A percentile compares a stretch with the other conserved stretches of the same genome.
phyloP scores from a whole-genome alignment of 2,329 filamentous ascomycete species.

The Pseudocercospora cruenta region DNA sequence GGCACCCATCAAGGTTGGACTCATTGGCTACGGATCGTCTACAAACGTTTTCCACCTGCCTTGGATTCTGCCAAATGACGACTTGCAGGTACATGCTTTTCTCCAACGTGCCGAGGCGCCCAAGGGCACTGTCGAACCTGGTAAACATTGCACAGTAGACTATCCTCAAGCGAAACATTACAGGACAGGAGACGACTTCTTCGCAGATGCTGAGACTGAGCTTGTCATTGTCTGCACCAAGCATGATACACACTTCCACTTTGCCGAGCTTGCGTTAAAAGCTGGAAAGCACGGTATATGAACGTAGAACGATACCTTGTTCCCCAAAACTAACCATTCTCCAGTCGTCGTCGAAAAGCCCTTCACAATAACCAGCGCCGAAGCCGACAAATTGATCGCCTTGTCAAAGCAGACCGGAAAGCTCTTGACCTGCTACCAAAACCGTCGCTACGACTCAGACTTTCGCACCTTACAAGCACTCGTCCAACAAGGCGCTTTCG shows the following conservation, averaged over 20 bases:
- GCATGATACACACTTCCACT: conserved; percentile 38
- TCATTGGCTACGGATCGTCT: conserved; percentile 56
- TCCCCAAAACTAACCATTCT: no score
- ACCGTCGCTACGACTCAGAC: conserved; percentile 45
- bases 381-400: conserved; percentile 41
- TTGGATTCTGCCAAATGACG: conserved; percentile 53
- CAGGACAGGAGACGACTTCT: conserved; percentile 40
- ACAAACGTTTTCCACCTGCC: conserved; percentile 56
- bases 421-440: conserved; percentile 45
- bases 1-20: conserved; percentile 51
- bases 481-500: conserved; percentile 31
- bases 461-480: conserved; percentile 42
- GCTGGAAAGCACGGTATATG: conserved; percentile 44
- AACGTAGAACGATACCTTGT: no score
- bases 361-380: conserved; percentile 39
- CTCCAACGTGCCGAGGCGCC: conserved; percentile 52
- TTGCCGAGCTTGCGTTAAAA: conserved; percentile 40
- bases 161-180: conserved; percentile 47
- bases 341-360: conserved; percentile 47
- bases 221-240: conserved; percentile 43
- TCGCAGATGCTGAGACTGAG: conserved; percentile 40
- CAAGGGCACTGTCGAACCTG: conserved; percentile 34
- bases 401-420: conserved; percentile 37
- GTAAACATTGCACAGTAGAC: conserved; percentile 55
- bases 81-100: conserved; percentile 53